Percentiles rank a stretch among this genome's conserved stretches.
phyloP scores from a whole-genome alignment of 169 alveolate species.

The Babesia ovis region DNA sequence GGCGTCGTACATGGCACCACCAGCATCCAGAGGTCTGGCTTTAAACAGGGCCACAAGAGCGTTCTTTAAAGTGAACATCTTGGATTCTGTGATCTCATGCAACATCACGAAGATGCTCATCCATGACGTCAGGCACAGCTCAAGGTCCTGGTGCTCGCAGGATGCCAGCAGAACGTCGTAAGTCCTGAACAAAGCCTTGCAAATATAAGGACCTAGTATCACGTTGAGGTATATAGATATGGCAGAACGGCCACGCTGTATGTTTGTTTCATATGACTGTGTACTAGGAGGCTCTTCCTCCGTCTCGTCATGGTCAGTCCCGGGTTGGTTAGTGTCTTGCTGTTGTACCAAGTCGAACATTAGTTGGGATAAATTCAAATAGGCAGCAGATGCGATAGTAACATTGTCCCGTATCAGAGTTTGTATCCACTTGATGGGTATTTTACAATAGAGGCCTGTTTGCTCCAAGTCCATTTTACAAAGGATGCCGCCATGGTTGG shows the following conservation, averaged over 20 bases:
- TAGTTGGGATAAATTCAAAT: constrained; percentile 11
- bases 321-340: background rate
- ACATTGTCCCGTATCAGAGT: background rate
- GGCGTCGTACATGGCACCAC: constrained; percentile 27
- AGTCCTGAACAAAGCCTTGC: constrained; percentile 15
- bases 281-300: background rate
- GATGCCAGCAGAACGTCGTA: constrained; percentile 6
- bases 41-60: constrained; percentile 39
- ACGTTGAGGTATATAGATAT: constrained; percentile 26
- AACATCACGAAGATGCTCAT: constrained; percentile 29
- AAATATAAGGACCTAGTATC: constrained; percentile 39
- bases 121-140: constrained; percentile 51
- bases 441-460: background rate
- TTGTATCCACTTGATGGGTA: background rate
- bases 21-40: constrained; percentile 35
- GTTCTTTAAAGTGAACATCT: constrained; percentile 21
- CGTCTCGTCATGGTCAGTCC: background rate
- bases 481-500: constrained; percentile 31
- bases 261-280: background rate
- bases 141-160: constrained; percentile 36
- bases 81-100: constrained; percentile 12
- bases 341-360: constrained; percentile 18
- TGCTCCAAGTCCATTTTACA: constrained; percentile 16
- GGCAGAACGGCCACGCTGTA: background rate
- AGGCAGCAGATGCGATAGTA: background rate